A percentile compares a stretch with the other conserved stretches of the same genome.
These are phyloP conservation scores for Parietichytrium sp. DNA, from an alignment of 108 stramenopile genomes.

Conservation along the genomic window DNA sequence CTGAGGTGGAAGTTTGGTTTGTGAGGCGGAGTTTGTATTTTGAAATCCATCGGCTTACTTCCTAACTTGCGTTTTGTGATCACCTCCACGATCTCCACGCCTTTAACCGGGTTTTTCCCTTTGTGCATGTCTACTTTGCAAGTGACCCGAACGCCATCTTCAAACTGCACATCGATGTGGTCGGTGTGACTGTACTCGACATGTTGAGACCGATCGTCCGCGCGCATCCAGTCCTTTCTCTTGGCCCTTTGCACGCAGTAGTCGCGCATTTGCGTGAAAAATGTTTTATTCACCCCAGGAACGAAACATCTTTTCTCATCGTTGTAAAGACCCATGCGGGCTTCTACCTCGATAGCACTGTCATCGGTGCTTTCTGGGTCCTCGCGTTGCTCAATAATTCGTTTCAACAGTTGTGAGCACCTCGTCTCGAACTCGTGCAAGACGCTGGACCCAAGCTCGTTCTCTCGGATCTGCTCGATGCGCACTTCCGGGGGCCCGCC, in stretches of 20 bases:
- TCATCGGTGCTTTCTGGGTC: background rate
- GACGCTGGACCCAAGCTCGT: background rate
- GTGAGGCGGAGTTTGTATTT: background rate
- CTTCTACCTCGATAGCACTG: constrained; percentile 20
- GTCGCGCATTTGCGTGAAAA: background rate
- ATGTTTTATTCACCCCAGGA: background rate
- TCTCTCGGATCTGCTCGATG: background rate
- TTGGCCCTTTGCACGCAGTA: background rate
- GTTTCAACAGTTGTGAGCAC: background rate
- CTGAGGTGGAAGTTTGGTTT: background rate
- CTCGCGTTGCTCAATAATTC: constrained; percentile 1
- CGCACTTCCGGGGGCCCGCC: background rate
- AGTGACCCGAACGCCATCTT: constrained; percentile 4
- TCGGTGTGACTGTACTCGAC: background rate
- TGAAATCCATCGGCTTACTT: background rate
- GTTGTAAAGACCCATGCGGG: background rate
- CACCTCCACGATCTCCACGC: background rate
- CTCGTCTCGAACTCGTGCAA: background rate
- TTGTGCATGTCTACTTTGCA: background rate
- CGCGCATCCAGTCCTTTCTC: background rate
- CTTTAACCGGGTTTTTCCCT: background rate
- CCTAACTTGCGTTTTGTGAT: constrained; percentile 25
- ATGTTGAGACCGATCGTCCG: background rate
- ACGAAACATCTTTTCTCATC: background rate
- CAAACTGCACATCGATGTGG: background rate